phyloP scores from a whole-genome alignment of 78 protist species.

The Diacronema lutheri region DNA sequence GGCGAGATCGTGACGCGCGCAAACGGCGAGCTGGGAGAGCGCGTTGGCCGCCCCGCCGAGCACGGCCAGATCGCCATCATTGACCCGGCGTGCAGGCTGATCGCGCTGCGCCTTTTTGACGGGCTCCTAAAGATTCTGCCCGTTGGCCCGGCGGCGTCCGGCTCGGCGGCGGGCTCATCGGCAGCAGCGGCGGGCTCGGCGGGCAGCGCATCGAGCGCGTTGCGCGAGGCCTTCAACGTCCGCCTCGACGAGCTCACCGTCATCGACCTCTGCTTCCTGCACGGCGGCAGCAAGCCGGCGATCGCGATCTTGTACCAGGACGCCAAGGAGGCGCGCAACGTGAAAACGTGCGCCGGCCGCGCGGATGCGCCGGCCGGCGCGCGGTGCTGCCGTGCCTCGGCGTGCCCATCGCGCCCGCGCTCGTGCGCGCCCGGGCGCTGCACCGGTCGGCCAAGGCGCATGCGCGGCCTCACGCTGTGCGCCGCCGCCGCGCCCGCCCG shows the following conservation, averaged over 20 bases:
- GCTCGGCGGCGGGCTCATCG: too few species aligned
- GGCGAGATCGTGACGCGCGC: constrained; percentile 63
- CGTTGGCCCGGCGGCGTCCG: too few species aligned
- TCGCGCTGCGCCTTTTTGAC: constrained; percentile 66
- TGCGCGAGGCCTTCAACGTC: constrained; percentile 54
- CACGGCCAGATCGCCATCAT: constrained; percentile 49
- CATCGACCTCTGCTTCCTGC: constrained; percentile 68
- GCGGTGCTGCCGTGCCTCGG: too few species aligned
- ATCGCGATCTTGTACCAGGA: constrained; percentile 74
- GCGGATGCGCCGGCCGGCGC: too few species aligned
- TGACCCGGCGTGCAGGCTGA: constrained; percentile 67
- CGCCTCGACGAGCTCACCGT: constrained; percentile 71
- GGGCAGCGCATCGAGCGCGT: too few species aligned
- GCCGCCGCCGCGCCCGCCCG: too few species aligned
- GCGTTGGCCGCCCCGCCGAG: constrained; percentile 20
- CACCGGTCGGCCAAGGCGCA: too few species aligned
- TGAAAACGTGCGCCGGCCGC: too few species aligned
- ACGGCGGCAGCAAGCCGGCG: constrained; percentile 55
- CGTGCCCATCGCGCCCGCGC: too few species aligned
- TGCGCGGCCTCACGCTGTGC: too few species aligned
- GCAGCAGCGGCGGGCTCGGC: background rate
- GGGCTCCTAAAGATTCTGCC: constrained; percentile 36
- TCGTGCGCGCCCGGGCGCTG: too few species aligned
- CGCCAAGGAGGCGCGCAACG: constrained; percentile 44
- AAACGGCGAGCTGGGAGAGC: constrained; percentile 48